Evolutionary conservation across 768 basidiomycete species (phyloP).

Genomic region (Lactifluus echinatus): DNA sequence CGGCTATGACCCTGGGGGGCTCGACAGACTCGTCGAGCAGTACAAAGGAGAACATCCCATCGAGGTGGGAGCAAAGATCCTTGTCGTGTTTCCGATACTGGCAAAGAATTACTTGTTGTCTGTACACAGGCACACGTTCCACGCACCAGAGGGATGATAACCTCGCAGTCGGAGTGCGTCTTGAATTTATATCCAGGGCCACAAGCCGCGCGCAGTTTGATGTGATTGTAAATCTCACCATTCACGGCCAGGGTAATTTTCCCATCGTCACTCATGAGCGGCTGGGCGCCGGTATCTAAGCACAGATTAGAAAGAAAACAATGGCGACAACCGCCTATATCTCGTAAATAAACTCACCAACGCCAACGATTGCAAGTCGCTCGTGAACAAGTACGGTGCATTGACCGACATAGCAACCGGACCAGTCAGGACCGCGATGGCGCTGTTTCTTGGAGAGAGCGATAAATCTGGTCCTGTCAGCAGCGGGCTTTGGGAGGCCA

Average conservation of each 20-base stretch:
- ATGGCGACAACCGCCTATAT: too few species aligned
- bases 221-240: slow-evolving; percentile 98
- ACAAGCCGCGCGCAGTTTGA: slow-evolving; percentile 62
- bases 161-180: slow-evolving; percentile 97
- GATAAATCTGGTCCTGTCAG: slow-evolving; percentile 65
- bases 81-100: slow-evolving; percentile 83
- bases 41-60: slow-evolving; percentile 99
- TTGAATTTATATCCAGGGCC: slow-evolving; percentile 72
- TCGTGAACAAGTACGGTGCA: slow-evolving; percentile 85
- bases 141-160: slow-evolving; percentile 82
- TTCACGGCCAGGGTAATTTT: slow-evolving; percentile 86
- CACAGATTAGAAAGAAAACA: too few species aligned
- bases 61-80: slow-evolving; percentile 68
- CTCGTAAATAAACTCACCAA: slow-evolving; percentile 50
- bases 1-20: slow-evolving; percentile 87
- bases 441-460: slow-evolving; percentile 84
- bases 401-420: slow-evolving; percentile 84
- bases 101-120: slow-evolving; percentile 8
- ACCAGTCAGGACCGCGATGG: slow-evolving; percentile 98
- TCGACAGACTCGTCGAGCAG: slow-evolving; percentile 88
- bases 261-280: slow-evolving; percentile 78
- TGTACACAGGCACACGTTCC: not conserved
- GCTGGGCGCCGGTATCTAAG: slow-evolving; percentile 93
- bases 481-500: slow-evolving; percentile 61
- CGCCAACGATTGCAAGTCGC: slow-evolving; percentile 94